Base-by-base conservation (phyloP, 2,329 filamentous ascomycete species). In the Dichotomopilus funicola region DNA sequence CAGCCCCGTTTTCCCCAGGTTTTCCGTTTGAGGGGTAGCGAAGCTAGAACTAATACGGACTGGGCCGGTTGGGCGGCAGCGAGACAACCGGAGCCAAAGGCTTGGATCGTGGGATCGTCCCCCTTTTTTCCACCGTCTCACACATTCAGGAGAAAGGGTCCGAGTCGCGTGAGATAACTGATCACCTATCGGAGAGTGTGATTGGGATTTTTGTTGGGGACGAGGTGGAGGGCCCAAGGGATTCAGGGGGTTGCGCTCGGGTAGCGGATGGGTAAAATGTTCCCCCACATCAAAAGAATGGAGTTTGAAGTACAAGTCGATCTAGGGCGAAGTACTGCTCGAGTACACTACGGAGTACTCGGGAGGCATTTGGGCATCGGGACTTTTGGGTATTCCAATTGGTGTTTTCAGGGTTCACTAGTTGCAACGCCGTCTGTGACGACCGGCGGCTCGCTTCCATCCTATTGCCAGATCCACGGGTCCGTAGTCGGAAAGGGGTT, bases 21-120 rank as follows among this genome's bases (percentile, higher is more conserved):
- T 41, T 50, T 27, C 19, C 19, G 19, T 27, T 51, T 57, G 55
- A 53, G 55, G 55, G 55, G 51, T 43, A 49, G 43, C 47, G 36
- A 43, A 42, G 55, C 55, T 54, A 42, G 40, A 27, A 42, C 40
- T 12, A 54, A 53, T n/a, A 43, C 5, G 13, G 47, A n/a, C 51
- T 50, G 53, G 50, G 55, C 54, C 5, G 33, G 33, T 33, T 51
- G 49, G 50, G 47, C 44, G 55, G 45, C 44, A 49, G 9, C 19
- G 19, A 35, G 19, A 27, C 19, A 27, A 27, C 19, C 19, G 19
- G 19, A 27, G 19, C 19, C 19, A 27, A 27, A 27, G 19, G 19
- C 19, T 27, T 27, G 19, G 19, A 27, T 27, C 19, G 19, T 7
- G 6, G 19, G 45, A 43, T 51, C 42, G 27, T 33, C 46, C 13